Evolutionary conservation across 2,329 filamentous ascomycete species (phyloP), one percentile per base, ranked within the genome.

Genomic region (Rhexocercosporidium sp.): DNA sequence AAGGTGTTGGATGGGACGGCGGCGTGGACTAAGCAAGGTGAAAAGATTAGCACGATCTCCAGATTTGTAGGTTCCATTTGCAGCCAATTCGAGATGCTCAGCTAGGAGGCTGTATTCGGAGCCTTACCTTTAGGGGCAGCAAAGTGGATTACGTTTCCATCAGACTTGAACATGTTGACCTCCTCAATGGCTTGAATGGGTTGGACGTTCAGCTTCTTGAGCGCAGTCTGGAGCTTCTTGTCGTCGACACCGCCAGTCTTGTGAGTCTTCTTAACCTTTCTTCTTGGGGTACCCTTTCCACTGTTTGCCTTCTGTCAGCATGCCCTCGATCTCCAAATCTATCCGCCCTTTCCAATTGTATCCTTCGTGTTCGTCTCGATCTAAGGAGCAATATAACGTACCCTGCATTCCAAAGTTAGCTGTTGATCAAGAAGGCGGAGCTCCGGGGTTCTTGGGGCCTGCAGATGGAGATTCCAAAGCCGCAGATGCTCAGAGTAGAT

Each of bases 161-260:
- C 96, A 81, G 92, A 92, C 92, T 99, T 99, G 91, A 99, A 99
- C 96, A 99, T 99, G 91, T 99, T 99, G 82, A 99, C 96, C 88
- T 99, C 96, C 90, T 99, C 96, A 78, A 99, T 99, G 75, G 92
- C 93, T 87, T 97, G 94, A 84, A 99, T 98, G 78, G 96, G 96
- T 89, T 99, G 96, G 68, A 97, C 95, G 85, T 98, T 98, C 82
- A 99, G 90, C 92, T 99, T 99, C 92, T 99, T 99, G 75, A 99
- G 88, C 71, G 93, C 86, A 71, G 91, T 89, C 86, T 99, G 96
- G 73, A 99, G 93, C 90, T 99, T 99, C 93, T 97, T 98, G 91
- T 99, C 96, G 82, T 99, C 96, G 82, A 92, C 93, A 81, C 92
- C 93, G 75, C 92, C 92, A 82, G 90, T 92, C 82, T 93, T 93